Base-by-base conservation (phyloP, 176 grass and related monocot genomes). In the Triticum urartu region DNA sequence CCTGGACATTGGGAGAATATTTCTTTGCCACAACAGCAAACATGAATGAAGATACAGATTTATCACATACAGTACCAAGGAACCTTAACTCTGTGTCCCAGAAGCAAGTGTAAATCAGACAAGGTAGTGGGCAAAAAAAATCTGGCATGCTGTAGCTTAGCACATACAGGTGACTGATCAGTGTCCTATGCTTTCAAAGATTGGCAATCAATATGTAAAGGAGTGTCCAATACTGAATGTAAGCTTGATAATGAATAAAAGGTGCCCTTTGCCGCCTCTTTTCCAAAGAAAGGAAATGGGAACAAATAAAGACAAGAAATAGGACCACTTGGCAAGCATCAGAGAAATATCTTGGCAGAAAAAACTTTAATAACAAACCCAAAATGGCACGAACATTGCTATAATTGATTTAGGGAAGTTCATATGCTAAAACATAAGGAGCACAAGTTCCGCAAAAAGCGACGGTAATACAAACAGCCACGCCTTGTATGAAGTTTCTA, bases 371-470 rank as follows among this genome's bases (percentile, higher is more conserved):
- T 34, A 63, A 35, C 80, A 81, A 64, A 32, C 64, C 75, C 36
- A 91, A 91, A 91, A 82, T 47, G 86, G 33, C 82, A 91, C 82
- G 33, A 78, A 88, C 77, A 66, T 88, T 86, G 86, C 90, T 91
- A 88, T 88, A 77, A 86, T 91, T 34, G 82, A 91, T 81, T 85
- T 69, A 88, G 71, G 86, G 70, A 85, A 88, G 82, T 88, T 85
- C 89, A 88, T 34, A 78, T 39, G 86, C 90, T 88, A 91, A 88
- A 78, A 82, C 78, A 81, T 26, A 85, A 71, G 71, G 77, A 67
- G 62, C 86, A 88, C 82, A 72, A 79, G 72, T 86, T 86, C 72
- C 76, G 78, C 78, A 58, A 64, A 70, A 70, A 65, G 86, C 72
- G 17, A 39, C 18, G 82, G 78, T 86, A 81, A 63, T 48, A 64